Evolutionary conservation across 495 filamentous ascomycete species (phyloP).

Genomic region (Aspergillus sclerotiicarbonarius): DNA sequence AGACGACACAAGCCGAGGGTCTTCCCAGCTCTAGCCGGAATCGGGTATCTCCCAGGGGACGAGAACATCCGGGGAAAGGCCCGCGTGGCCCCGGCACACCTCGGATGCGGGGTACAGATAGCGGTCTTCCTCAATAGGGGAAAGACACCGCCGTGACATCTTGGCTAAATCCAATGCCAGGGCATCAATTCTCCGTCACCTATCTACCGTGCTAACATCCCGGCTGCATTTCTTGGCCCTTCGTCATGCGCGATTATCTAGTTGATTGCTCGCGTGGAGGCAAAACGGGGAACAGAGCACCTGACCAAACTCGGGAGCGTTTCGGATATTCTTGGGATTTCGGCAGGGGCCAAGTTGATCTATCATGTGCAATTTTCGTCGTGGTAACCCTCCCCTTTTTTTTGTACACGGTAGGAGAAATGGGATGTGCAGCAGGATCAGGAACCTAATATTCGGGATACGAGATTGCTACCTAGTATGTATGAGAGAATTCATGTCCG

Average conservation of each 20-base stretch:
- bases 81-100: slow-evolving; percentile 23
- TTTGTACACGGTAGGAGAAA: neutral
- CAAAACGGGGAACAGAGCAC: neutral
- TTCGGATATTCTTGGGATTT: slow-evolving; percentile 1
- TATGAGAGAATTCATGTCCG: neutral
- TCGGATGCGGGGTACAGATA: slow-evolving; percentile 28
- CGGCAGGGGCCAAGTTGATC: neutral
- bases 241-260: neutral
- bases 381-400: neutral
- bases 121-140: neutral
- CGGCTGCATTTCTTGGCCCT: neutral
- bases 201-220: neutral
- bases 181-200: neutral
- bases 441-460: neutral
- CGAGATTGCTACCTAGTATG: neutral
- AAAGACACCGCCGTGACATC: neutral
- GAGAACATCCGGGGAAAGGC: slow-evolving; percentile 21
- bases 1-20: no score
- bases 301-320: slow-evolving; percentile 2
- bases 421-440: neutral
- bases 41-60: neutral
- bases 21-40: neutral
- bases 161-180: neutral
- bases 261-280: neutral
- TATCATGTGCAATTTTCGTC: neutral